A percentile compares a stretch with the other conserved stretches of the same genome.
These are phyloP conservation scores for Eucalyptus tenuipes DNA, from an alignment of 345 rosid genomes.

Conservation along the genomic window DNA sequence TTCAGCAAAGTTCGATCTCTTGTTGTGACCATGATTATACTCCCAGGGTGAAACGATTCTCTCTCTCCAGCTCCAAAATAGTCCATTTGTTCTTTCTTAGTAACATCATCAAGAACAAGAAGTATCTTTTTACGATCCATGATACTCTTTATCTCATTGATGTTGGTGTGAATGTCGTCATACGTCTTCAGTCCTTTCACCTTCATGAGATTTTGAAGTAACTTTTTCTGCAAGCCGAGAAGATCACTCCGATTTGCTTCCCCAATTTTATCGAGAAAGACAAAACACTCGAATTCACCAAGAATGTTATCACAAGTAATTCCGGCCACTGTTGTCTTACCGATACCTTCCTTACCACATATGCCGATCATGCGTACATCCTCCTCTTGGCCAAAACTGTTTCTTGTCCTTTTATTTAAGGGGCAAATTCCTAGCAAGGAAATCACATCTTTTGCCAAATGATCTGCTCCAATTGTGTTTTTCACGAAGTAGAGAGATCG, in stretches of 20 bases:
- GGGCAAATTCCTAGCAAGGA: background rate
- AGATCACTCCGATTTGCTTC: background rate
- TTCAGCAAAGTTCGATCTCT: background rate
- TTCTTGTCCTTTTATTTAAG: background rate
- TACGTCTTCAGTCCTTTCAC: background rate
- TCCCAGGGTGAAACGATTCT: background rate
- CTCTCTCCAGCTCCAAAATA: background rate
- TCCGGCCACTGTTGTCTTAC: background rate
- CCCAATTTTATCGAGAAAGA: background rate
- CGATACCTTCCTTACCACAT: background rate
- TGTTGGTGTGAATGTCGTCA: background rate
- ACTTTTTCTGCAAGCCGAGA: background rate
- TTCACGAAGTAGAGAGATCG: background rate
- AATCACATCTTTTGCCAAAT: background rate
- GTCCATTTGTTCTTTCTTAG: background rate
- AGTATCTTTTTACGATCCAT: background rate
- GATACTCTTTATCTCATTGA: background rate
- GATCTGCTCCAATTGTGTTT: background rate
- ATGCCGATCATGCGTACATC: background rate
- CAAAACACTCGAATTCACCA: background rate
- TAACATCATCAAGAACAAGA: background rate
- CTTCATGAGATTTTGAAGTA: background rate
- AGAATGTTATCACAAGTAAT: background rate
- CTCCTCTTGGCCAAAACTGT: background rate
- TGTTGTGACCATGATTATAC: background rate